Evolutionary conservation across 169 alveolate species (phyloP), one percentile per base, ranked within the genome.

Genomic region (Plasmodium reichenowi): DNA sequence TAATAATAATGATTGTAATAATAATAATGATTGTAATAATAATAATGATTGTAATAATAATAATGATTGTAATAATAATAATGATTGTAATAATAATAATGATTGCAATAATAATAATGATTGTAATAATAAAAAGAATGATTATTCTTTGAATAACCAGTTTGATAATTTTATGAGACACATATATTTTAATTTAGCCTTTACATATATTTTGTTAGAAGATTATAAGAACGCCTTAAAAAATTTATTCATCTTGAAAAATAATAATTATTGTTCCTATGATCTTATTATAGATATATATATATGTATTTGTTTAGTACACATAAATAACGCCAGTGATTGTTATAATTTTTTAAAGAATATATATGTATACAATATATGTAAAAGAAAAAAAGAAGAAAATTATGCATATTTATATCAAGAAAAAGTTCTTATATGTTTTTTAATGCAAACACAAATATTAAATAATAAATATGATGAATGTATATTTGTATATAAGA

Each of bases 381-480:
- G 24, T 17, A 48, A 17, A 24, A 60, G 13, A 22, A 45, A 47
- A 29, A 48, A n/a, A 3, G 78, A 45, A 22, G 26, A 22, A 24
- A 15, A 29, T 60, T 5, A 22, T 26, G 1, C 9, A 6, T 38
- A 47, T 12, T 52, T 64, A 0, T 86, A 86, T 38, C n/a, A 12
- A 7, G 88, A 86, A 66, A 72, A 86, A 58, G 48, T 52, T 12
- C 45, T 72, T 43, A 71, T 86, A 17, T 86, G 71, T 56, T 60
- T 86, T 2, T 60, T 86, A 52, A 86, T 86, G 92, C 92, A 86
- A 24, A 8, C 88, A 8, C 92, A 86, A 24, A 86, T 86, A 47
- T 54, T 86, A 48, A 86, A 72, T 74, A 56, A 45, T 17, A 86
- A 86, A 73, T 86, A 86, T 12, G 76, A 86, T 54, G 92, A 86